Base-by-base conservation (phyloP, 345 rosid species). In the Acer campestre region DNA sequence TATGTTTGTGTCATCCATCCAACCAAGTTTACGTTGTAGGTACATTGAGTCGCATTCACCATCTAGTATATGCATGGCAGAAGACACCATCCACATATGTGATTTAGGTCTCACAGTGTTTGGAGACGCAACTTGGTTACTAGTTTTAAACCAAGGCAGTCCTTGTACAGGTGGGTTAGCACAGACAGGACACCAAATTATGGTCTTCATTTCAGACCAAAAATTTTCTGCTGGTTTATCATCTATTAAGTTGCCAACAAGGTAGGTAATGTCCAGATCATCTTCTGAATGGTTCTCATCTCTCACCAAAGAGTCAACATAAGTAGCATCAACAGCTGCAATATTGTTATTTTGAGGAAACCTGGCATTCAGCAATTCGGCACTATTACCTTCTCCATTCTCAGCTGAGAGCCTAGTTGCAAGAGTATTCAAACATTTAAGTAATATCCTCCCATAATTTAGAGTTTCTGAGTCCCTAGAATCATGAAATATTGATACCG, bases 161-260 rank as follows among this genome's bases (percentile, higher is more conserved):
- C 94, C 98, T 76, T 83, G 77, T 16, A 90, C 53, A 40, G 95
- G 98, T 73, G 98, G 94, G 74, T 89, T 82, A 42, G 79, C 77
- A 78, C 84, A 85, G 80, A 90, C 80, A 77, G 98, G 98, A 85
- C 98, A 95, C 97, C 98, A 95, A 67, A 91, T 70, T 71, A 91
- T 90, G 77, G 85, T 79, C 87, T 86, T 91, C 78, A 95, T 68
- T 81, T 93, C 95, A 80, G 86, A 83, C 98, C 98, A 95, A 84
- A 95, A 95, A n/a, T 85, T 90, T 73, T 91, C 93, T 84, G 89
- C 97, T 27, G 86, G 77, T 84, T 82, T 84, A 80, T 86, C 88
- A 78, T 81, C 87, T 82, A 82, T 75, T 73, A 89, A 70, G 82
- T 78, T 82, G 61, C 81, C 87, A 73, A 86, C 82, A 77, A 90